Evolutionary conservation across 2,329 filamentous ascomycete species (phyloP).

Genomic region (Scleromitrula shiraiana): DNA sequence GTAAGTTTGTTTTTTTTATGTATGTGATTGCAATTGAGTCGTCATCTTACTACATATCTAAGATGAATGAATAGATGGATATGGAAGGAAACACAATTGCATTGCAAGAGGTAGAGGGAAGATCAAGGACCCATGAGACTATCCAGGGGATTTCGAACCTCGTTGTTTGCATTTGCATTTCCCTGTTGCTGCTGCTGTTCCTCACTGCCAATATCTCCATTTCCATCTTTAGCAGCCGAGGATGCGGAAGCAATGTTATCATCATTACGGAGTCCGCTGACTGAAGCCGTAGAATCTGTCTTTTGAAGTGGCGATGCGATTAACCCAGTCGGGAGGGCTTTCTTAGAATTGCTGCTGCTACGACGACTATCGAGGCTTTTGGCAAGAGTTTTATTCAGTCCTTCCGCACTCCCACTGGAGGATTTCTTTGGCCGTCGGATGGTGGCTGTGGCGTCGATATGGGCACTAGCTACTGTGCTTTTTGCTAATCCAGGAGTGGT

Average conservation of each 20-base stretch:
- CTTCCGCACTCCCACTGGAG: conserved; percentile 52
- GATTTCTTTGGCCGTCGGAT: conserved; percentile 40
- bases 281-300: conserved; percentile 18
- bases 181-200: conserved; percentile 9
- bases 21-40: not conserved
- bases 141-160: conserved; percentile 26
- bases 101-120: not conserved
- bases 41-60: too few relatives aligned
- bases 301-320: conserved; percentile 18
- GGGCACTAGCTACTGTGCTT: conserved; percentile 80
- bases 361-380: conserved; percentile 88
- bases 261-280: conserved; percentile 17
- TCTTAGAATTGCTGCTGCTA: conserved; percentile 79
- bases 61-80: not conserved
- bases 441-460: conserved; percentile 77
- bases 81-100: not conserved
- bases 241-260: not conserved
- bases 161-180: too few relatives aligned
- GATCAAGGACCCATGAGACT: conserved; percentile 24
- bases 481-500: conserved; percentile 89
- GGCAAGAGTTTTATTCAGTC: conserved; percentile 68
- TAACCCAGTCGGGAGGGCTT: conserved; percentile 51
- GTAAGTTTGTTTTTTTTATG: too few relatives aligned
- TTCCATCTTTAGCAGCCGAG: not conserved
- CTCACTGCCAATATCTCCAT: not conserved